These are phyloP conservation scores for Mycena kentingensis DNA, from an alignment of 768 basidiomycete species.

Conservation along the genomic window DNA sequence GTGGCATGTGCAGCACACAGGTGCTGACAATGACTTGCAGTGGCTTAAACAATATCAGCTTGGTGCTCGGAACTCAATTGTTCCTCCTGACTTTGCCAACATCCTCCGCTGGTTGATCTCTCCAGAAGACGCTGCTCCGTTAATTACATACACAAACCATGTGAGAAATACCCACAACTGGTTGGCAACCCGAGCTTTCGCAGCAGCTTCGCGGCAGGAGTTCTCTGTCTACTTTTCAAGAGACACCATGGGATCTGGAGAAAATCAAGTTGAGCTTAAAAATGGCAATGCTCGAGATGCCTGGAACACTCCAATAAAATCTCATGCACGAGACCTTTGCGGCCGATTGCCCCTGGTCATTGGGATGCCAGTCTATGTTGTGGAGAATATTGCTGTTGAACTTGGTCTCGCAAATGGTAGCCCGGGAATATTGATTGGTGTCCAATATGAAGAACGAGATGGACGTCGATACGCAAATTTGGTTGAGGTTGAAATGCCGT, in stretches of 20 bases:
- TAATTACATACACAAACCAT: slow-evolving; percentile 17
- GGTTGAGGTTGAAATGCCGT: slow-evolving; percentile 14
- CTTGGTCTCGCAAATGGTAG: slow-evolving; percentile 21
- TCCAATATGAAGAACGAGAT: slow-evolving; percentile 6
- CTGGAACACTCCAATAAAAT: slow-evolving; percentile 18
- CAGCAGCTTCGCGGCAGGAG: slow-evolving; percentile 6
- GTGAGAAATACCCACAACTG: slow-evolving; percentile 21
- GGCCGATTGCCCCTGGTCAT: slow-evolving; percentile 16
- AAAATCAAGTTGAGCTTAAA: not conserved
- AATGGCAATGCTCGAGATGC: slow-evolving; percentile 15
- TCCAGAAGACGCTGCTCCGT: slow-evolving; percentile 9
- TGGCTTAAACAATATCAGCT: slow-evolving; percentile 10
- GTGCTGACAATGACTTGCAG: slow-evolving; percentile 13
- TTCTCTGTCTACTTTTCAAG: slow-evolving; percentile 13
- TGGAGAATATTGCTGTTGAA: slow-evolving; percentile 22
- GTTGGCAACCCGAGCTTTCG: slow-evolving; percentile 13
- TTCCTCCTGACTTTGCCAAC: not conserved
- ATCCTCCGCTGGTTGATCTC: slow-evolving; percentile 5
- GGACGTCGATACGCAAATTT: slow-evolving; percentile 18
- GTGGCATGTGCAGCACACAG: slow-evolving; percentile 13
- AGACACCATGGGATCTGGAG: slow-evolving; percentile 2
- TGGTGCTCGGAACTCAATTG: not conserved
- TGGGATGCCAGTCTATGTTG: slow-evolving; percentile 22
- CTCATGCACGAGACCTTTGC: slow-evolving; percentile 13
- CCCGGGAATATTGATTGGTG: slow-evolving; percentile 7